Base-by-base conservation (phyloP, 192 early-diverging fungal species). In the Rhizophlyctis rosea region DNA sequence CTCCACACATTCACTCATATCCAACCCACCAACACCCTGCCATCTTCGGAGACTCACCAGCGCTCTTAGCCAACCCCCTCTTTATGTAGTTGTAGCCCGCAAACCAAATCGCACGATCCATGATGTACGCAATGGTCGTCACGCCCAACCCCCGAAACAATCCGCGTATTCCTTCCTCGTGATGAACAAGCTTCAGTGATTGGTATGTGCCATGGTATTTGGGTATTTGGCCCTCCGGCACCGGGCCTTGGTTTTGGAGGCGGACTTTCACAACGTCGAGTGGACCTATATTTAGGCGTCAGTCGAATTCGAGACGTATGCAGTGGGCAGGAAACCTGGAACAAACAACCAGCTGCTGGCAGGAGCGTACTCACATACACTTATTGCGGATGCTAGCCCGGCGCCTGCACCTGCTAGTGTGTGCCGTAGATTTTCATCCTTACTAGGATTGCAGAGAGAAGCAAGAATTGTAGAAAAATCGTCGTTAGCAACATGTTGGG, bases 211-310 rank as follows among this genome's bases (percentile, higher is more conserved):
- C 87, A 25, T 64, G 70, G 67, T 90, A 90, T 39, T 78, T 72
- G 23, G 69, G 64, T 14, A 24, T 63, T 48, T 35, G 54, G 70
- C 68, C 73, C 18, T 18, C 61, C 59, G 18, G 67, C 53, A 33
- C 64, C 34, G 16, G 62, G 34, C 23, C 60, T 59, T 95, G 91
- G 70, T 98, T 94, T 75, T 98, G 95, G 52, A 96, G 75, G 34
- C 95, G 79, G 25, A 94, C 90, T 63, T 98, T 98, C 48, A 95
- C 89, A 24, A 98, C 91, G 72, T 98, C 95, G 28, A 98, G 72
- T 3, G 95, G 95, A 72, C 91, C 62, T 56, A 35, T 24, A 21
- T 14, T 13, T 13, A 13, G 24, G 32, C 54, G 31, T 13, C 28
- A 57, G 29, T 31, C 16, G 32, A 57, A 31, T 57, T 32, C 18